Evolutionary conservation across 176 grass and related monocot genomes (phyloP).

Genomic region (Carex pumila): DNA sequence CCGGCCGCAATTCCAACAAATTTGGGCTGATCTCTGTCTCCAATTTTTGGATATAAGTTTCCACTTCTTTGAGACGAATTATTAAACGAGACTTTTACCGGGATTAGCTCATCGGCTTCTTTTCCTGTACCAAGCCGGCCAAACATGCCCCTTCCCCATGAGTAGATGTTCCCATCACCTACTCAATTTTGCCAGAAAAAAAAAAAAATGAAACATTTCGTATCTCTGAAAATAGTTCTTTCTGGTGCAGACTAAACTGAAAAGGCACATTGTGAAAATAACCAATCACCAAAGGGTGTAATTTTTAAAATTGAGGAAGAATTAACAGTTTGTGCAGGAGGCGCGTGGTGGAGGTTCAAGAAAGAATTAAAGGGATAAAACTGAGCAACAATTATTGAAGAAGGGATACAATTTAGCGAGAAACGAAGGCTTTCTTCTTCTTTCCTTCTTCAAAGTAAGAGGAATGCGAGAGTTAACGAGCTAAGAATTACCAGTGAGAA

Average conservation of each 20-base stretch:
- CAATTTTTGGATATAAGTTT: constrained; percentile 11
- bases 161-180: constrained; percentile 73
- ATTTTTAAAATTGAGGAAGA: background rate
- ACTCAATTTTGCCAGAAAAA: constrained; percentile 7
- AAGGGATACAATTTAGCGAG: background rate
- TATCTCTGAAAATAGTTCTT: background rate
- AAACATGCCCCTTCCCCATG: constrained; percentile 84
- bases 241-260: background rate
- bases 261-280: background rate
- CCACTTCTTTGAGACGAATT: background rate
- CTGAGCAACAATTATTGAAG: background rate
- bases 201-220: background rate
- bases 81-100: constrained; percentile 36
- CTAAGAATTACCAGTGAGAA: constrained; percentile 45
- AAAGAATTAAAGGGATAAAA: background rate
- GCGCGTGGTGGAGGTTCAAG: background rate
- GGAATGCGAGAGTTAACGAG: background rate
- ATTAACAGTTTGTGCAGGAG: background rate
- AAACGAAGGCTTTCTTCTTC: background rate
- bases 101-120: constrained; percentile 62
- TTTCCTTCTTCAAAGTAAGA: background rate
- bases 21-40: constrained; percentile 20
- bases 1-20: constrained; percentile 63
- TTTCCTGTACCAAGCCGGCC: constrained; percentile 72
- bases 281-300: background rate